A percentile compares a stretch with the other conserved stretches of the same genome.
Evolutionary conservation across 148 eudicot genomes (phyloP).

Genomic region (Silene uniflora): DNA sequence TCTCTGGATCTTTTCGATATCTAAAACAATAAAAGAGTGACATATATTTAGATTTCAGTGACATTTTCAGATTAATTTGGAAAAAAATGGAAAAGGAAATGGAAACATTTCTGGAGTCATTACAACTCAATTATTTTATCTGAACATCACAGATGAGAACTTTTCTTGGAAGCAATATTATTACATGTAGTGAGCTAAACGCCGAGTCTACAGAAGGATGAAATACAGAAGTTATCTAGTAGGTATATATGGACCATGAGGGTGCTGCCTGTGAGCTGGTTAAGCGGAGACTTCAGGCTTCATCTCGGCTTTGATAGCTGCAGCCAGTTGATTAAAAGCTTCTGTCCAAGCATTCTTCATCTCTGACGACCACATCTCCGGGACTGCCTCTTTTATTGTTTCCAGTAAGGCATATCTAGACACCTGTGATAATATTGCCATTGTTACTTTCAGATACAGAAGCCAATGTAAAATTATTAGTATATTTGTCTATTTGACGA

Average conservation of each 20-base stretch:
- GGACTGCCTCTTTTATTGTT: slow-evolving; percentile 68
- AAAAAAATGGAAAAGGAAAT: too few species aligned
- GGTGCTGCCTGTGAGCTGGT: background rate
- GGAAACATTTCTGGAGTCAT: too few species aligned
- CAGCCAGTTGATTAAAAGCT: slow-evolving; percentile 66
- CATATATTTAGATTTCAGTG: too few species aligned
- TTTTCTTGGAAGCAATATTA: too few species aligned
- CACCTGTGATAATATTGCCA: slow-evolving; percentile 37
- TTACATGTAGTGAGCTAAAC: too few species aligned
- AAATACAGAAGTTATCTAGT: too few species aligned
- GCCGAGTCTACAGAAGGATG: too few species aligned
- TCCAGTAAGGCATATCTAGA: slow-evolving; percentile 63
- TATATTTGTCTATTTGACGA: background rate
- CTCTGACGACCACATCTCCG: slow-evolving; percentile 75
- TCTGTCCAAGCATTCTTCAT: slow-evolving; percentile 79
- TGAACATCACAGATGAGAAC: too few species aligned
- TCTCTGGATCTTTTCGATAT: too few species aligned
- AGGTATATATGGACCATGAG: background rate
- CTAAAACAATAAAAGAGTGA: too few species aligned
- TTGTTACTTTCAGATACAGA: background rate
- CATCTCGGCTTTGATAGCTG: slow-evolving; percentile 76
- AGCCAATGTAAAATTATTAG: background rate
- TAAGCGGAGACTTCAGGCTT: slow-evolving; percentile 28
- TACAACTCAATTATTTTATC: too few species aligned
- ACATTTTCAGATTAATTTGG: too few species aligned